Base-by-base conservation (phyloP, 495 filamentous ascomycete genomes). In the Melanomma pulvis-pyrius region DNA sequence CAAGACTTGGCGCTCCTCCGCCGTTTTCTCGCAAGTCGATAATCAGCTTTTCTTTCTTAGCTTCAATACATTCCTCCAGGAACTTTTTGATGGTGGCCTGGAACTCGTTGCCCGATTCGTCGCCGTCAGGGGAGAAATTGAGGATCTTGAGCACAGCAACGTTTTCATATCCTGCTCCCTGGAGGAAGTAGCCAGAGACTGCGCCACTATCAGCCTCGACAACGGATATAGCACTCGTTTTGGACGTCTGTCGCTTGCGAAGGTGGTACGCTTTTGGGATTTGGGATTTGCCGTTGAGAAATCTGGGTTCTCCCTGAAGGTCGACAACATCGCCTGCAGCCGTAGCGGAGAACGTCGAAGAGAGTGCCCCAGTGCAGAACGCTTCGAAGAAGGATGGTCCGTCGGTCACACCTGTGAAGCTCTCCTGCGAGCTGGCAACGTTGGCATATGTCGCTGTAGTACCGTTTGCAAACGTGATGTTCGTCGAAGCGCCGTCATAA, bases 391-490 rank as follows among this genome's bases (percentile, higher is more conserved):
- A 70, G 7, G 56, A 54, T 21, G 29, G 12, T 6, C 68, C 68
- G 32, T 61, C 53, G 0, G 11, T 47, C 1, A 66, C 57, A 9
- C 51, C 49, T 12, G 25, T 30, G 26, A 64, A 66, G 51, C 39
- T 29, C 30, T 61, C 12, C 8, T 1, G 76, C 7, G 80, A 61
- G 9, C 64, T 53, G 19, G 80, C 79, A 34, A 73, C 24, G 57
- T 81, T 82, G 19, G 76, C 69, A 11, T 69, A 62, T 4, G 61
- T 66, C 1, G 73, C 25, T 13, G 52, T 51, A 5, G 75, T 79
- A 11, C 79, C 79, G 50, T 82, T 82, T n/a, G 71, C 75, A 58
- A 81, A 82, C 1, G 76, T 77, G 59, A 81, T 71, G 2, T 76
- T 78, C 11, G 79, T 82, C 17, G 67, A 66, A 26, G 67, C 64